Conservation (phyloP, 495 filamentous ascomycete species). For the Aspergillus funiculosus region DNA sequence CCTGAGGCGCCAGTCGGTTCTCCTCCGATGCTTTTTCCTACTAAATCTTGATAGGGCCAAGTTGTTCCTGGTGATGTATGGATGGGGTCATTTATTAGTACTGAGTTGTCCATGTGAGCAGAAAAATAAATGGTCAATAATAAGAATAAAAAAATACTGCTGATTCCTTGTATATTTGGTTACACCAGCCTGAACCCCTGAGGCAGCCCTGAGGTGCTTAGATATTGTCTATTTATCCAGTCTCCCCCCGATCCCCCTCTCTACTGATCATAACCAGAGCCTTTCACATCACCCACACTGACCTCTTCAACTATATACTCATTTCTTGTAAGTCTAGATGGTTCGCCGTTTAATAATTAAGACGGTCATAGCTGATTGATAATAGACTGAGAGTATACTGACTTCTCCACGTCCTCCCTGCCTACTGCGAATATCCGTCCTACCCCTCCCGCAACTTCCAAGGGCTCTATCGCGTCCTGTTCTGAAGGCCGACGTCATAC, state of each 20-base stretch:
- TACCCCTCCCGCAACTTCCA: slow-evolving; percentile 1
- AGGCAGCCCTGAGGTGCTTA: slow-evolving; percentile 3
- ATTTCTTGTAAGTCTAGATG: too few species aligned
- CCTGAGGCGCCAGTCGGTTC: not conserved
- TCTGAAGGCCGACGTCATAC: slow-evolving; percentile 13
- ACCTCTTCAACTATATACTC: too few species aligned
- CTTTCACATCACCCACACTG: not conserved
- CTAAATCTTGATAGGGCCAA: slow-evolving; percentile 1
- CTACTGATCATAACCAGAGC: not conserved
- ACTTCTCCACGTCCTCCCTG: too few species aligned
- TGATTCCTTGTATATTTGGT: not conserved
- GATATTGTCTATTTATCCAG: slow-evolving; percentile 9
- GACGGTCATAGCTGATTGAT: too few species aligned
- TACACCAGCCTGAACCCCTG: not conserved
- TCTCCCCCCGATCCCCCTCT: not conserved
- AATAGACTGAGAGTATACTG: too few species aligned
- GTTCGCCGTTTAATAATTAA: too few species aligned
- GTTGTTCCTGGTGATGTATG: slow-evolving; percentile 9
- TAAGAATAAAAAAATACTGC: slow-evolving; percentile 5
- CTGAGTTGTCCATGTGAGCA: slow-evolving; percentile 29
- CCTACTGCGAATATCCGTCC: too few species aligned
- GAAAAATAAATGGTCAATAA: slow-evolving; percentile 27
- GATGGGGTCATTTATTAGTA: slow-evolving; percentile 12
- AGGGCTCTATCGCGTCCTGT: not conserved
- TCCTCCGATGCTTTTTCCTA: slow-evolving; percentile 12